Base-by-base conservation (phyloP, 768 basidiomycete species). In the Mycena indigotica region DNA sequence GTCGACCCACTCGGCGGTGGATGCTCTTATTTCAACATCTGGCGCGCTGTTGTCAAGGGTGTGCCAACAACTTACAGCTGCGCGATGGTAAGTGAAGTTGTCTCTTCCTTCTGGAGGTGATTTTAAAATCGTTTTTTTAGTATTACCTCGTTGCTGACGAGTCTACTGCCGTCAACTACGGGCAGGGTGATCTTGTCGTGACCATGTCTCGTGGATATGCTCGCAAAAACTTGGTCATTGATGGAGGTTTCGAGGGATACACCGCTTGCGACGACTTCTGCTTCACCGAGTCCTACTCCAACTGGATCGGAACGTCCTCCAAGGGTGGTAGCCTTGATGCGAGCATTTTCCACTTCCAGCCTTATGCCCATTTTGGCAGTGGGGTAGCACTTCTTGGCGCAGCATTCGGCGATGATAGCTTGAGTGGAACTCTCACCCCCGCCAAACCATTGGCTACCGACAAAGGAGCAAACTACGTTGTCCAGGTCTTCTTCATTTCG, bases 11-110 rank as follows among this genome's bases (percentile, higher is more conserved):
- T 60, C 25, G 78, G 79, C 29, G 80, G 79, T 49, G 73, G 72
- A 5, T 81, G 80, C 66, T 74, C 77, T 54, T 81, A 73, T 69
- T 79, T 81, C 69, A 81, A 80, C 64, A 80, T 81, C 68, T 81
- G 78, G 79, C 74, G 77, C 35, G 79, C 78, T 5, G 68, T 80
- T 23, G 75, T 79, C 1, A 65, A 77, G 55, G 78, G 77, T 16
- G 58, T 60, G 23, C 77, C 79, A 1, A 79, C 76, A 5, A 78
- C 77, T 0, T 80, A 80, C 66, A 75, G 75, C 41, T 81, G 79
- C 69, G 73, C 75, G 56, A 75, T 80, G 72, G 80, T 79, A 56
- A 52, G 76, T 69, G 32, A 10, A 38, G n/a, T 38, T 38, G 12
- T 38, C 12, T 10, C 35, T 38, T 38, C 12, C 35, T 10, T 39